phyloP scores from a whole-genome alignment of 208 protist species.

The Acanthamoeba polyphaga region DNA sequence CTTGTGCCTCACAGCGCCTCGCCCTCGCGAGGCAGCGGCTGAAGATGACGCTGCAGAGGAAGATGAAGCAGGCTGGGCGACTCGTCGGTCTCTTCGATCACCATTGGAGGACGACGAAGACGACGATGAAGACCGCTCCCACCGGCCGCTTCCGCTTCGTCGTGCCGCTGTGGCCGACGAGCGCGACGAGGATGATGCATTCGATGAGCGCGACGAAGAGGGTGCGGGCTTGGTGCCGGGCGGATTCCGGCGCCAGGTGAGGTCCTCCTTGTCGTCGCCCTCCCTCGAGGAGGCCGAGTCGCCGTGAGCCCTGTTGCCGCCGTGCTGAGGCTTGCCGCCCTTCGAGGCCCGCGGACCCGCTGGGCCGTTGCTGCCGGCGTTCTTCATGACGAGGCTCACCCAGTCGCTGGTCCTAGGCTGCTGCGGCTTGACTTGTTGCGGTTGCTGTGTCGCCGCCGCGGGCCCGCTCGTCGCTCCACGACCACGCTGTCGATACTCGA shows the following conservation, averaged over 20 bases:
- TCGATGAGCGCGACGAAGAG: not conserved
- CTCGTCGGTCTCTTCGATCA: constrained; percentile 12
- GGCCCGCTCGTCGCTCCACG: too few species aligned
- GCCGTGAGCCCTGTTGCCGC: too few species aligned
- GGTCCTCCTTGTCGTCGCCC: too few species aligned
- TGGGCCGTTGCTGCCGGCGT: too few species aligned
- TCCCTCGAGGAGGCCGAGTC: too few species aligned
- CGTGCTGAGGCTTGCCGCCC: too few species aligned
- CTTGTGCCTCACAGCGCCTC: not conserved
- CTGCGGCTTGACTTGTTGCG: not conserved
- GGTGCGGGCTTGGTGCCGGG: not conserved
- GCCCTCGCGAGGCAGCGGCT: not conserved
- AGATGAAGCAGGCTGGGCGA: not conserved
- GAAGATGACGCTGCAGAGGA: not conserved
- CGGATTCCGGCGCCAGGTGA: too few species aligned
- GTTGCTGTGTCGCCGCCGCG: not conserved
- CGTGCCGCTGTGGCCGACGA: not conserved
- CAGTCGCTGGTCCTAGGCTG: not conserved
- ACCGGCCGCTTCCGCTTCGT: not conserved
- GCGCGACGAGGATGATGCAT: not conserved
- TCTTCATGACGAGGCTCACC: too few species aligned
- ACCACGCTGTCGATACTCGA: too few species aligned
- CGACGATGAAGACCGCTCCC: not conserved
- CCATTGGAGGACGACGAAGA: not conserved
- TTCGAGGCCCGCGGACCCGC: too few species aligned